Conservation (phyloP, 78 protist genomes). For the Dictyostelium firmibasis region DNA sequence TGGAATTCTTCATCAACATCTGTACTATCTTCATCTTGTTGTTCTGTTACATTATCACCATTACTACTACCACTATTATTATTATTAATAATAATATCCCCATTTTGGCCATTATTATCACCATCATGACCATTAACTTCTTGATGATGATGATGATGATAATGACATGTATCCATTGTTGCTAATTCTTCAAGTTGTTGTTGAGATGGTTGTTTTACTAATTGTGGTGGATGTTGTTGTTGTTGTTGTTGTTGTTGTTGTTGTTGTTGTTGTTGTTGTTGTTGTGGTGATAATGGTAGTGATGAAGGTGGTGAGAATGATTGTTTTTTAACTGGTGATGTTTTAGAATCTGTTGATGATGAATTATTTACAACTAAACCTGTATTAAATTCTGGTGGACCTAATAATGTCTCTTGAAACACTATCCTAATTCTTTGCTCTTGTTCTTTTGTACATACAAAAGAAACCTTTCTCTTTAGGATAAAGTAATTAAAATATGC, state of each 20-base stretch:
- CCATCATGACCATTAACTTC: neutral
- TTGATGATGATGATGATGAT: neutral
- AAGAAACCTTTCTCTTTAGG: constrained; percentile 44
- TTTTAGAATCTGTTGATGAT: neutral
- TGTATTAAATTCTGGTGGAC: constrained; percentile 48
- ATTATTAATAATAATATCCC: no score
- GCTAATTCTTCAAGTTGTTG: neutral
- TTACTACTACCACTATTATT: neutral
- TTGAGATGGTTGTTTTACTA: neutral
- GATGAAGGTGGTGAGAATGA: neutral
- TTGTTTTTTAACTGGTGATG: neutral
- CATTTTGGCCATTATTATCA: neutral
- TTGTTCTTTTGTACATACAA: constrained; percentile 55
- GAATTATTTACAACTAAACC: neutral
- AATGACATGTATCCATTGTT: constrained; percentile 7
- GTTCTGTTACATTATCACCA: neutral
- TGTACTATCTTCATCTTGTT: neutral
- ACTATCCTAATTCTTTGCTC: constrained; percentile 54
- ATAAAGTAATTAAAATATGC: constrained; percentile 78
- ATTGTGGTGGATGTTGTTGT: neutral
- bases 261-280: neutral
- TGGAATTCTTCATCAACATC: constrained; percentile 23
- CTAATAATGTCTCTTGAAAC: constrained; percentile 81
- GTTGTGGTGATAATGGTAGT: neutral
- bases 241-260: neutral